A percentile compares a stretch with the other conserved stretches of the same genome.
phyloP scores from a whole-genome alignment of 176 grass and related monocot species.

The Aegilops bicornis region DNA sequence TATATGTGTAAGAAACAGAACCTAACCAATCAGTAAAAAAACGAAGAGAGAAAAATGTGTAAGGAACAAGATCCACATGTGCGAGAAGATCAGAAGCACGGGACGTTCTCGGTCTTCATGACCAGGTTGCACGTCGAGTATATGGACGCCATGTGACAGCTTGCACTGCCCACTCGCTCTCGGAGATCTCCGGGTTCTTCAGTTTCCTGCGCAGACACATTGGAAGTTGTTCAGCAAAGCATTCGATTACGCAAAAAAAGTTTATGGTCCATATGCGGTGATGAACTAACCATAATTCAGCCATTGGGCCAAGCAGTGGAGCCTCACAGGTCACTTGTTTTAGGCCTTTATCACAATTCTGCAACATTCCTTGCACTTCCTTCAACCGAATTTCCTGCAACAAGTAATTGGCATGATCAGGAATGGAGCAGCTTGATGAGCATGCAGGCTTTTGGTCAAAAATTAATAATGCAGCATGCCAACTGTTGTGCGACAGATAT shows the following conservation, averaged over 20 bases:
- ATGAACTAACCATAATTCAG: slow-evolving; percentile 49
- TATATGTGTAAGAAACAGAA: slow-evolving; percentile 13
- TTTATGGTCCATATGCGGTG: neutral
- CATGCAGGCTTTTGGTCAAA: too few relatives aligned
- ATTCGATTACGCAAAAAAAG: neutral
- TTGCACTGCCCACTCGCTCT: slow-evolving; percentile 76
- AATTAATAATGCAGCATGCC: neutral
- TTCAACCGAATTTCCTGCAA: slow-evolving; percentile 87
- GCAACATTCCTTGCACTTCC: slow-evolving; percentile 90
- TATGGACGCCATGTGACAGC: slow-evolving; percentile 90
- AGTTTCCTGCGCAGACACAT: slow-evolving; percentile 55
- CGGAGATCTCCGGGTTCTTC: slow-evolving; percentile 57
- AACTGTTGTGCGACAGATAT: neutral
- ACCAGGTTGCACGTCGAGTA: slow-evolving; percentile 90
- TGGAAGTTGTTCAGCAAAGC: neutral
- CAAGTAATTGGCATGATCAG: slow-evolving; percentile 9
- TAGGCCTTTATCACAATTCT: slow-evolving; percentile 79
- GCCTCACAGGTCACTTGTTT: slow-evolving; percentile 49
- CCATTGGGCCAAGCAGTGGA: slow-evolving; percentile 46
- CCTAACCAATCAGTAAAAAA: slow-evolving; percentile 31
- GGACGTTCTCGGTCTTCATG: slow-evolving; percentile 65
- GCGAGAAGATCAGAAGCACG: slow-evolving; percentile 50
- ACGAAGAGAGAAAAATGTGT: neutral
- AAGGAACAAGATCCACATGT: slow-evolving; percentile 18
- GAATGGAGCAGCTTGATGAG: neutral